Conservation (phyloP, 108 stramenopile species). For the Cyclotella distinguenda region DNA sequence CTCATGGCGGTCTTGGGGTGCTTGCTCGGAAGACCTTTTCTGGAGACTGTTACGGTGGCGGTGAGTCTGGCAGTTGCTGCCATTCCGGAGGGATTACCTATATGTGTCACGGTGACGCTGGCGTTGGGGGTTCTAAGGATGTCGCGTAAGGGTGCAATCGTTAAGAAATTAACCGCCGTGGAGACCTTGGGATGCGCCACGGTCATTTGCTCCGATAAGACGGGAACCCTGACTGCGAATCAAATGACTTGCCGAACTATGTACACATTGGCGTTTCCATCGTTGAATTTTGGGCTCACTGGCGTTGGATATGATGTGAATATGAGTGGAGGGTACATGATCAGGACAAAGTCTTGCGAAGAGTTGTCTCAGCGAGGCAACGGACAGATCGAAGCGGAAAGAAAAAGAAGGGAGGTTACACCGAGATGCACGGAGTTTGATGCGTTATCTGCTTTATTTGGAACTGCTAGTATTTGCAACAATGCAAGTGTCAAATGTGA, state of each 20-base stretch:
- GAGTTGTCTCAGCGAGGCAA: constrained; percentile 7
- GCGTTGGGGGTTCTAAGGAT: constrained; percentile 94
- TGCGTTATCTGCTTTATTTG: constrained; percentile 64
- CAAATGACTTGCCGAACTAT: constrained; percentile 88
- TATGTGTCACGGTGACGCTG: constrained; percentile 88
- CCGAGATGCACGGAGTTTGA: constrained; percentile 45
- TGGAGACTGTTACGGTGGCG: constrained; percentile 91
- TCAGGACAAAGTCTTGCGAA: constrained; percentile 6
- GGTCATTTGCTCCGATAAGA: constrained; percentile 95
- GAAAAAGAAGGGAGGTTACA: constrained; percentile 22
- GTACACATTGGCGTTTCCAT: constrained; percentile 69
- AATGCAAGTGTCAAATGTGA: constrained; percentile 68
- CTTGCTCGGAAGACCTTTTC: constrained; percentile 76
- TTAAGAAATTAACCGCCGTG: constrained; percentile 93
- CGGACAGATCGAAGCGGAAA: constrained; percentile 14
- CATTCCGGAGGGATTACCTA: constrained; percentile 93
- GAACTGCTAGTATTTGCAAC: constrained; percentile 80
- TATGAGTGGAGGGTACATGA: constrained; percentile 20
- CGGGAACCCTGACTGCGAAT: constrained; percentile 96
- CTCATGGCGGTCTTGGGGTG: constrained; percentile 86
- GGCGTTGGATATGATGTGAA: constrained; percentile 72
- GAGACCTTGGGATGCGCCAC: constrained; percentile 96
- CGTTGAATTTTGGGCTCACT: constrained; percentile 65
- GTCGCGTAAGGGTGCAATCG: constrained; percentile 88
- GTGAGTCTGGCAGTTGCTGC: constrained; percentile 99